phyloP scores from a whole-genome alignment of 805 yeast species.

The Kodamaea kakaduensis region DNA sequence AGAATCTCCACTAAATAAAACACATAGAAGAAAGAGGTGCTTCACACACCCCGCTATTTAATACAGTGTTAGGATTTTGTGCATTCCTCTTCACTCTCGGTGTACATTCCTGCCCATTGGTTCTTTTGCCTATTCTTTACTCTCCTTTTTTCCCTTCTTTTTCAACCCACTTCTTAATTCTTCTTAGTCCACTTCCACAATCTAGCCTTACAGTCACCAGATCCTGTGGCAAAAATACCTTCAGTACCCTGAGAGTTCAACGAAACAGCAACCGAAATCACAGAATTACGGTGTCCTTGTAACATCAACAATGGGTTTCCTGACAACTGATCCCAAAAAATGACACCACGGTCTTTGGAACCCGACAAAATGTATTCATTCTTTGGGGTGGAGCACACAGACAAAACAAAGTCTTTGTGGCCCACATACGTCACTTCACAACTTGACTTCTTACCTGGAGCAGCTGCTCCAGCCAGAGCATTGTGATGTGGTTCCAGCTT shows the following conservation, averaged over 20 bases:
- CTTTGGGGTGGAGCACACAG: conserved; percentile 92
- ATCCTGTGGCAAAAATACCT: conserved; percentile 93
- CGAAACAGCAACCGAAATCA: conserved; percentile 88
- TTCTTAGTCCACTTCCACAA: conserved; percentile 84
- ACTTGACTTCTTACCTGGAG: conserved; percentile 38
- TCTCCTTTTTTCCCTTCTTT: conserved; percentile 1
- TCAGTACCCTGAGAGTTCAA: conserved; percentile 69
- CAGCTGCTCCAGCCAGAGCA: conserved; percentile 16
- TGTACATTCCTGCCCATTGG: no score
- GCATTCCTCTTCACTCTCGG: no score
- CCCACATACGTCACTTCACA: conserved; percentile 94
- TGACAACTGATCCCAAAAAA: conserved; percentile 90
- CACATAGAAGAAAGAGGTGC: neutral
- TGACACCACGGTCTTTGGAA: conserved; percentile 94
- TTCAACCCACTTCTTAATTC: conserved; percentile 2
- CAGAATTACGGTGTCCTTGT: conserved; percentile 95
- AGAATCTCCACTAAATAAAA: conserved; percentile 2
- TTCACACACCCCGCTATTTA: conserved; percentile 1
- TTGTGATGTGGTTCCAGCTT: conserved; percentile 29
- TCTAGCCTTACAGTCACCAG: conserved; percentile 96
- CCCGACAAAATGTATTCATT: conserved; percentile 89
- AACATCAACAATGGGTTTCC: conserved; percentile 93
- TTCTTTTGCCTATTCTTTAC: no score
- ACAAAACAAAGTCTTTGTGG: conserved; percentile 91
- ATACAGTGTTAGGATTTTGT: neutral